Conservation (phyloP, 768 basidiomycete species). For the Agrocybe praecox region DNA sequence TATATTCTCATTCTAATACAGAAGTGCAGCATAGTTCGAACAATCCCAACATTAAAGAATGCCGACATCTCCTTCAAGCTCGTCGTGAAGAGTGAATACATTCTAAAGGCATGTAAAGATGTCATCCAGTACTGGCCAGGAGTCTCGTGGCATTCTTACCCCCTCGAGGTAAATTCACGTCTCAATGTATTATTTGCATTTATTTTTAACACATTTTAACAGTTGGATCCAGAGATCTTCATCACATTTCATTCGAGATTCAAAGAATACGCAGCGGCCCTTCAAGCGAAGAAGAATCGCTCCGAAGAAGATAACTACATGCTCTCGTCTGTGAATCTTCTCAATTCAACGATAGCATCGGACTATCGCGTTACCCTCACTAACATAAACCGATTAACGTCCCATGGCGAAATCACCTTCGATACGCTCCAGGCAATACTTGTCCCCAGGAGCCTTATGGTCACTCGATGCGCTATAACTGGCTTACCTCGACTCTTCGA, state of each 20-base stretch:
- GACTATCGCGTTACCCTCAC: conserved; percentile 53
- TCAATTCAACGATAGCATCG: conserved; percentile 49
- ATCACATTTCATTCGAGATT: conserved; percentile 54
- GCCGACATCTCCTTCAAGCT: conserved; percentile 50
- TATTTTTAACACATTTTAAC: background rate
- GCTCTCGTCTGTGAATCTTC: conserved; percentile 48
- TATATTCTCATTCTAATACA: background rate
- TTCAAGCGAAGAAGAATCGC: conserved; percentile 36
- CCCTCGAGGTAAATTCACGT: conserved; percentile 51
- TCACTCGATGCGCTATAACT: conserved; percentile 54
- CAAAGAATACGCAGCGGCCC: conserved; percentile 39
- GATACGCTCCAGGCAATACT: conserved; percentile 57
- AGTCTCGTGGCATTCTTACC: conserved; percentile 62
- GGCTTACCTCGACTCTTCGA: conserved; percentile 53
- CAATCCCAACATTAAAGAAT: conserved; percentile 40
- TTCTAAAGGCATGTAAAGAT: conserved; percentile 58
- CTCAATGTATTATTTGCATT: background rate
- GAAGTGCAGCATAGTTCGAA: conserved; percentile 51
- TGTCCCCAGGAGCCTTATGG: conserved; percentile 53
- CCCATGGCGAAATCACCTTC: conserved; percentile 60
- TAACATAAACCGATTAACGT: conserved; percentile 46
- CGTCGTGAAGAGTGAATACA: conserved; percentile 59
- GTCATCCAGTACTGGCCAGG: conserved; percentile 61
- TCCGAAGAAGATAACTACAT: conserved; percentile 43
- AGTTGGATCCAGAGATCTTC: conserved; percentile 62